Conservation (phyloP, 2,329 filamentous ascomycete species). For the Claviceps spartinae region DNA sequence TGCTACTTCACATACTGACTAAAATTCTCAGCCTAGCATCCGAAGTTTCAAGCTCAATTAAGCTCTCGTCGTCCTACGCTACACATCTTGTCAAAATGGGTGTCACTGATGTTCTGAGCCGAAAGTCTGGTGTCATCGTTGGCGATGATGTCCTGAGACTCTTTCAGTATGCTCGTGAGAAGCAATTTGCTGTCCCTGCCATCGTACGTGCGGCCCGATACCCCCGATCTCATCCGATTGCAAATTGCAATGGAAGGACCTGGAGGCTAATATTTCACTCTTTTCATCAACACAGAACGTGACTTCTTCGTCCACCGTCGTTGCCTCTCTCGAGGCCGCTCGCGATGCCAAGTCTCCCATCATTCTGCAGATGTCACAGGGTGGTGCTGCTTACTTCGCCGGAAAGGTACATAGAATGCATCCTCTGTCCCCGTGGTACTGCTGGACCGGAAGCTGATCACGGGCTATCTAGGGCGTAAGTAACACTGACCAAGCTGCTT, state of each 20-base stretch:
- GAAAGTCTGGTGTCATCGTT: conserved; percentile 41
- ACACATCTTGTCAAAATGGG: conserved; percentile 17
- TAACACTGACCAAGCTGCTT: conserved; percentile 73
- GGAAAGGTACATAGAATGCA: conserved; percentile 48
- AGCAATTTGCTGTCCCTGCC: conserved; percentile 79
- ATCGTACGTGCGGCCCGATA: conserved; percentile 29
- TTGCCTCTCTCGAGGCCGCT: conserved; percentile 86
- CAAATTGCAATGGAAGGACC: not conserved
- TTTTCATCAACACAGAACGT: conserved; percentile 45
- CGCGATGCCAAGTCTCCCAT: conserved; percentile 83
- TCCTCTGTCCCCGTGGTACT: not conserved
- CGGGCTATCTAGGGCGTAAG: conserved; percentile 44
- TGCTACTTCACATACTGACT: not conserved
- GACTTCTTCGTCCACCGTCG: conserved; percentile 68
- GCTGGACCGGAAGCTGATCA: not conserved
- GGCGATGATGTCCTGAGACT: conserved; percentile 46
- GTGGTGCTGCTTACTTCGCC: conserved; percentile 84
- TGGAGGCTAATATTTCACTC: not conserved
- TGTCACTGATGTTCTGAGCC: conserved; percentile 29
- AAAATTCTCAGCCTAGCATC: not conserved
- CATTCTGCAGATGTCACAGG: conserved; percentile 87
- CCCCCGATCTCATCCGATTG: not conserved
- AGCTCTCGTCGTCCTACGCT: not conserved
- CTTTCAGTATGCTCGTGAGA: conserved; percentile 81
- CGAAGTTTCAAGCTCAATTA: not conserved